Base-by-base conservation (phyloP, 2,329 filamentous ascomycete genomes). In the Fusarium heterosporum region DNA sequence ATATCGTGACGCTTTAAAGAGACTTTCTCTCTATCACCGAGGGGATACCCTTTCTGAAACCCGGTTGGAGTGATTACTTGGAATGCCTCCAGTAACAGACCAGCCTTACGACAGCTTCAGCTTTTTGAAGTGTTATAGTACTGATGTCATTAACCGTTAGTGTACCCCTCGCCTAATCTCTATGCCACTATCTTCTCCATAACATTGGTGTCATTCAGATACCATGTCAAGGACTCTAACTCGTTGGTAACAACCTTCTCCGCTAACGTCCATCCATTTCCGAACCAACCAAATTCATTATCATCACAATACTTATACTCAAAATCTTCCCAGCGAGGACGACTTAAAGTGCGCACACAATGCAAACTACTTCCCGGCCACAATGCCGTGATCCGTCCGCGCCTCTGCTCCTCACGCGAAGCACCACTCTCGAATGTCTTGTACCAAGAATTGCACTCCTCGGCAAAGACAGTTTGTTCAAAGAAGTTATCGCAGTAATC, bases 381-480 rank as follows among this genome's bases (percentile, higher is more conserved):
- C 2, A 61, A 14, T 0, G 58, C 58, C 5, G 58, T 61, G 4
- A 61, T 26, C 0, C 58, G 29, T 1, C 58, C 57, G 0, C 58
- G 19, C 14, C 55, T 61, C 8, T 61, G 58, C 3, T 61, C 47
- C 5, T 61, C 41, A 0, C 58, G 58, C 6, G 56, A 39, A 4
- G 58, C 58, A 1, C 58, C 56, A 11, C 26, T 12, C 2, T 61
- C 41, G 8, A 61, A 61, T 1, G 58, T 61, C 14, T 61, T 61
- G 7, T 61, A 61, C 58, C 58, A 61, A 32, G 58, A 61, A 32
- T 47, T 61, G 6, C 58, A 61, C 30, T 61, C 58, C 14, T 61
- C 56, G 2, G 58, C 25, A 6, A 61, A 61, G 1, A 61, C 58
- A 13, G 58, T 61, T 1, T 55, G 41, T 3, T 55, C 47, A 3